Base-by-base conservation (phyloP, 2,329 filamentous ascomycete genomes). In the Aspergillus udagawae region DNA sequence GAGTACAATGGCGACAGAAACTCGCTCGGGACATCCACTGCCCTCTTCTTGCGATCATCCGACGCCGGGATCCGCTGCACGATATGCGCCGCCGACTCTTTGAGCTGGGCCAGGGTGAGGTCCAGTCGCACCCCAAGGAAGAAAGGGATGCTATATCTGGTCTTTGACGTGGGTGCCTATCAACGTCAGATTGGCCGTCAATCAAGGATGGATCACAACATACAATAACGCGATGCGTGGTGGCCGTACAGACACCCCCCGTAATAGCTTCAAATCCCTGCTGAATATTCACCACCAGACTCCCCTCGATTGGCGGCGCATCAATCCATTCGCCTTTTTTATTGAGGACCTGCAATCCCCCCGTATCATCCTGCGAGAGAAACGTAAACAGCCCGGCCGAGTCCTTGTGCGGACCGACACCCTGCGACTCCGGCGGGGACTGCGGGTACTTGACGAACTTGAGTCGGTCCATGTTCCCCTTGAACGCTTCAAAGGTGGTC, bases 371-470 rank as follows among this genome's bases (percentile, higher is more conserved):
- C 51, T 80, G 78, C 0, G 52, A 83, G 0, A 72, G 61, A 29
- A 72, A 72, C 0, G 70, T 72, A 42, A 72, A 72, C 1, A 82
- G 20, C 74, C 82, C 51, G 72, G 75, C 79, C 9, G 78, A 81
- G 66, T 84, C 82, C 62, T 84, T 84, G 67, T 84, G 82, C 3
- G 82, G 81, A 0, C 82, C 82, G 1, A 84, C 82, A 6, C 82
- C 82, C 64, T 85, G 82, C 0, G 77, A 78, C 28, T 64, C 69
- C 2, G 63, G 61, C 14, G 64, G 52, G 1, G 66, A 56, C 4
- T 61, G 79, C 0, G 82, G 82, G 56, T 83, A 84, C 65, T 83
- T 83, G 55, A 84, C 75, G 54, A 84, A 81, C 55, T 85, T 84
- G 44, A 84, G 72, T 59, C 73, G 65, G 64, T 83, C 81, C 73